Conservation (phyloP, 345 rosid species). For the Euphorbia peplus region DNA sequence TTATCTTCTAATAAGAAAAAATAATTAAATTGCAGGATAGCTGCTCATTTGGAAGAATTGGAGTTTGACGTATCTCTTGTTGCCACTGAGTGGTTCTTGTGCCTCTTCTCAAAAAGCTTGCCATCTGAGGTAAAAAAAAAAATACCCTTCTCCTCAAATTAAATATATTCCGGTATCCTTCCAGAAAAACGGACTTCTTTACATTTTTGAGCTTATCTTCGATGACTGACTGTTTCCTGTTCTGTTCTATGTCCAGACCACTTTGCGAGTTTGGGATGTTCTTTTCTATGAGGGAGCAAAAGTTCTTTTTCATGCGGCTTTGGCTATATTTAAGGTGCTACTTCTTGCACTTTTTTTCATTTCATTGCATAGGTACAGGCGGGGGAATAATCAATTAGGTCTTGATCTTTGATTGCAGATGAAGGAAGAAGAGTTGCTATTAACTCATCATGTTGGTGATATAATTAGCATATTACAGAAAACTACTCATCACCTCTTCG, state of each 20-base stretch:
- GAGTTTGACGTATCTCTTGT: conserved; percentile 98
- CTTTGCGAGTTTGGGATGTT: conserved; percentile 96
- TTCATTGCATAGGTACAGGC: not conserved
- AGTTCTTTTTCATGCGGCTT: conserved; percentile 94
- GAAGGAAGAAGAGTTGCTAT: conserved; percentile 87
- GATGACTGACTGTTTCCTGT: conserved; percentile 7
- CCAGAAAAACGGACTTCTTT: not conserved
- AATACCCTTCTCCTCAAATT: conserved; percentile 1
- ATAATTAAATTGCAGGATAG: conserved; percentile 55
- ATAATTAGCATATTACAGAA: conserved; percentile 76
- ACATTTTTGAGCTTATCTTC: conserved; percentile 3
- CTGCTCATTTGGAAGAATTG: conserved; percentile 80
- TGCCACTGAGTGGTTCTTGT: conserved; percentile 98
- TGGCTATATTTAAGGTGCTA: conserved; percentile 91
- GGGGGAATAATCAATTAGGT: not conserved
- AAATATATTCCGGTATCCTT: not conserved
- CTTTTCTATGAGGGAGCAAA: conserved; percentile 98
- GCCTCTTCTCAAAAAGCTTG: conserved; percentile 97
- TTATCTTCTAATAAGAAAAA: not conserved
- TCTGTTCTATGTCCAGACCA: conserved; percentile 52
- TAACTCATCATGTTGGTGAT: conserved; percentile 91
- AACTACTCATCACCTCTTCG: conserved; percentile 91
- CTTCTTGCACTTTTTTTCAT: conserved; percentile 13
- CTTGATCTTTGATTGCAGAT: conserved; percentile 49
- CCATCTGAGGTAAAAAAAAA: conserved; percentile 84